Base-by-base conservation (phyloP, 1,284 basidiomycete species). In the Entoloma clypeatum region DNA sequence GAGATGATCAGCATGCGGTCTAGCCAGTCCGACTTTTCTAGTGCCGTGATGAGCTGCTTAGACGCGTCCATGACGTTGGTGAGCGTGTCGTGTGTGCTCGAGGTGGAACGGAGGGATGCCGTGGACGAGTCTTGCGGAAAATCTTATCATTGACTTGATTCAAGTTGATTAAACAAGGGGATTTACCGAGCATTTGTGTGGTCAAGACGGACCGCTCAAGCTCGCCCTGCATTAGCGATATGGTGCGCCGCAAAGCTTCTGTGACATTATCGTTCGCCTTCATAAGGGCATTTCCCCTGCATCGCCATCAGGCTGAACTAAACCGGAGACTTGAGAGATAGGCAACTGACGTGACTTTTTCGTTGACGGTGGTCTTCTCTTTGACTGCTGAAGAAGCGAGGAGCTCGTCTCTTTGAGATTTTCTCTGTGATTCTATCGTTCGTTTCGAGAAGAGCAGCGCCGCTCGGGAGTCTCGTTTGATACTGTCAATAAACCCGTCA, bases 11-110 rank as follows among this genome's bases (percentile, higher is more conserved):
- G 68, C 24, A 93, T 61, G 5, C 92, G 84, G 67, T 97, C 92
- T n/a, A 93, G 69, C 79, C 88, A 86, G 68, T 96, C 92, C 5
- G 91, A 81, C 46, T 84, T 82, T 63, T 94, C 86, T 31, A 97
- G 80, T 0, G 84, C 81, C 11, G 83, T 86, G 50, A 96, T 82
- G 45, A 96, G 77, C 26, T 84, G 75, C 55, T 86, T 84, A 1
- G 91, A 93, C 18, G 86, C 81, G 36, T 72, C 68, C 58, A 96
- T 79, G 41, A 96, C 64, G 37, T 74, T 72, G 25, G 75, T 76
- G 50, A 96, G 82, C 9, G 73, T 74, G 56, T 91, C 85, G 56
- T 96, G 92, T n/a, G 83, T 78, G 7, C 74, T 64, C 0, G 86
- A 85, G 0, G 92, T 83, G 3, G 84, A 76, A 7, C 72, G 72